Percentiles rank a stretch among this genome's conserved stretches.
These are phyloP conservation scores for Curvularia verruculosa DNA, from an alignment of 2,329 filamentous ascomycete species.

Conservation along the genomic window DNA sequence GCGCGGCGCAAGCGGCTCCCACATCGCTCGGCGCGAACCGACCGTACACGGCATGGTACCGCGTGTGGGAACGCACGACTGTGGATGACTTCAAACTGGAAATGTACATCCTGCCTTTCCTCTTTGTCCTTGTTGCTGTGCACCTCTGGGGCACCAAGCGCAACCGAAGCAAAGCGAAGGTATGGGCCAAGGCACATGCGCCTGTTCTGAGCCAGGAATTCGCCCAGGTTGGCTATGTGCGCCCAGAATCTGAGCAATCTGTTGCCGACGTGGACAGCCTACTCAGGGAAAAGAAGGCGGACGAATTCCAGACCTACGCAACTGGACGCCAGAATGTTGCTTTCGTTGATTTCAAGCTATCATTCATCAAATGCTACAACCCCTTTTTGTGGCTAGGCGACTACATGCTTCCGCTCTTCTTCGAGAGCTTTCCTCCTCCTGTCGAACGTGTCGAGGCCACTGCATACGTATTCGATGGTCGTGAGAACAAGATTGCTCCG, in stretches of 20 bases:
- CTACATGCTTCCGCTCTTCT: conserved; percentile 72
- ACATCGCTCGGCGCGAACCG: conserved; percentile 54
- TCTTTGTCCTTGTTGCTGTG: conserved; percentile 74
- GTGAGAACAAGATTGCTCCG: conserved; percentile 78
- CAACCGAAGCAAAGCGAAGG: conserved; percentile 80
- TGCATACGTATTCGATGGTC: conserved; percentile 89
- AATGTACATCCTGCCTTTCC: conserved; percentile 76
- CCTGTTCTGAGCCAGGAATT: conserved; percentile 80
- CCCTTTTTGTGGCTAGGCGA: conserved; percentile 73
- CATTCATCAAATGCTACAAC: conserved; percentile 85
- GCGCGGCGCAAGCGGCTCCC: conserved; percentile 37
- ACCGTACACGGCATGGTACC: conserved; percentile 95
- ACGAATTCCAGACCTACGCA: conserved; percentile 86
- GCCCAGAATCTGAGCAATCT: conserved; percentile 48
- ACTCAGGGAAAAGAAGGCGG: conserved; percentile 84
- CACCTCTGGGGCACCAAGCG: conserved; percentile 80
- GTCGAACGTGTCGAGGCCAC: conserved; percentile 76
- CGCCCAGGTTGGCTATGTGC: conserved; percentile 77
- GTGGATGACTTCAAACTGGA: conserved; percentile 86
- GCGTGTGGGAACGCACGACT: conserved; percentile 88
- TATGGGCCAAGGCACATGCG: conserved; percentile 79
- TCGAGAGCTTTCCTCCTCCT: conserved; percentile 74
- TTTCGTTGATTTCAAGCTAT: conserved; percentile 84
- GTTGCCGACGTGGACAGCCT: conserved; percentile 60
- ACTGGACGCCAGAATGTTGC: conserved; percentile 92